Evolutionary conservation across 202 grass and related monocot species (phyloP).

Genomic region (Schoenoplectus tabernaemontani): DNA sequence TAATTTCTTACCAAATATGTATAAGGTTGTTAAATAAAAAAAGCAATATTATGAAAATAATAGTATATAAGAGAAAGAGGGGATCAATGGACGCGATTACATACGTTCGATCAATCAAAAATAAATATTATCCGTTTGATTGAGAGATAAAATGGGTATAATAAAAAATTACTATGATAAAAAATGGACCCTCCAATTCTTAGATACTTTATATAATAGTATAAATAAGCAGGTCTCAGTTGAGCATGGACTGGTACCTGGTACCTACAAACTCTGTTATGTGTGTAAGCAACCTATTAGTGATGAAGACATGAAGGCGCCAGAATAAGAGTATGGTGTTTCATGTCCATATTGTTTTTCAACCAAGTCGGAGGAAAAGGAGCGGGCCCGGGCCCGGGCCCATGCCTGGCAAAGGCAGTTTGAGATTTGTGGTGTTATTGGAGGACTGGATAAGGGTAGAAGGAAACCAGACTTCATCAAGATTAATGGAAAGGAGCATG

Average conservation of each 20-base stretch:
- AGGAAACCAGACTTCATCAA: slow-evolving; percentile 26
- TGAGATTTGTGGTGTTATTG: slow-evolving; percentile 67
- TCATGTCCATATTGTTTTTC: slow-evolving; percentile 75
- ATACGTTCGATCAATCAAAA: no score
- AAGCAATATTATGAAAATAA: no score
- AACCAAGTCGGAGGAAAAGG: slow-evolving; percentile 69
- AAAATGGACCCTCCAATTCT: no score
- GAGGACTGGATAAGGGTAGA: slow-evolving; percentile 76
- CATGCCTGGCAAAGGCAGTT: slow-evolving; percentile 85
- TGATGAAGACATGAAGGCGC: slow-evolving; percentile 73
- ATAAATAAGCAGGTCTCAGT: slow-evolving; percentile 94
- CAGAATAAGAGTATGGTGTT: slow-evolving; percentile 77
- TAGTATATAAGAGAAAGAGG: no score
- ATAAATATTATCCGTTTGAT: no score
- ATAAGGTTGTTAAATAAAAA: no score
- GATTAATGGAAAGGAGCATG: slow-evolving; percentile 5
- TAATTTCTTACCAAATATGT: no score
- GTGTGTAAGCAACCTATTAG: slow-evolving; percentile 88
- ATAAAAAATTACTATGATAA: no score
- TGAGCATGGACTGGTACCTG: slow-evolving; percentile 72
- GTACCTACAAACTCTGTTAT: slow-evolving; percentile 86
- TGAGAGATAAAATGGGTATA: no score
- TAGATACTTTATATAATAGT: no score
- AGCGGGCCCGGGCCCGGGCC: slow-evolving; percentile 65
- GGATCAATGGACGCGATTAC: no score